phyloP scores from a whole-genome alignment of 2,329 filamentous ascomycete genomes.

The Sporothrix sp. region DNA sequence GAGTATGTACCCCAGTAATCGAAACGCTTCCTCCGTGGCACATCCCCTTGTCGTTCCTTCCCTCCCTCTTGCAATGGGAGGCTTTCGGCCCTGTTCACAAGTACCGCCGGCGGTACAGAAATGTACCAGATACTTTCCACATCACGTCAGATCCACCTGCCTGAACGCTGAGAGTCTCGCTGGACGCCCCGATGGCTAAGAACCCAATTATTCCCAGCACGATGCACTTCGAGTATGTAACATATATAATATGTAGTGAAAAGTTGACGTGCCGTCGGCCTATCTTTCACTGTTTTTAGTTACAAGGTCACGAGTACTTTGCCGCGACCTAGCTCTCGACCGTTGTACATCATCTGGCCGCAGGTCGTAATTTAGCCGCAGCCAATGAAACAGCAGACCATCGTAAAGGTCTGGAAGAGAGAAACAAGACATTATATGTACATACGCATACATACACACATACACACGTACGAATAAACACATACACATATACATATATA shows the following conservation, averaged over 20 bases:
- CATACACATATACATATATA: too few relatives aligned
- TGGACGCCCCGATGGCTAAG: too few relatives aligned
- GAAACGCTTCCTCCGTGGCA: conserved; percentile 3
- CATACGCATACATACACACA: too few relatives aligned
- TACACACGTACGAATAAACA: too few relatives aligned
- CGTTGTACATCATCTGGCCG: conserved; percentile 13
- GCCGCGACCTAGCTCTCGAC: background rate
- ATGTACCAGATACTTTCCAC: conserved; percentile 2
- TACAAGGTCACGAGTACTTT: conserved; percentile 3
- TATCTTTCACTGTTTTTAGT: too few relatives aligned
- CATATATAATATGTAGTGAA: too few relatives aligned
- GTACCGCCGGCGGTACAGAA: conserved; percentile 10
- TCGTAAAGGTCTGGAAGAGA: background rate
- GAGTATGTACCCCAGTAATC: background rate
- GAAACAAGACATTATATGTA: background rate
- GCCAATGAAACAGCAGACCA: conserved; percentile 20
- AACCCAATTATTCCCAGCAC: too few relatives aligned
- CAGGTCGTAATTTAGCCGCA: conserved; percentile 27
- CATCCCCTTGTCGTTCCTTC: conserved; percentile 7
- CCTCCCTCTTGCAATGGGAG: conserved; percentile 6
- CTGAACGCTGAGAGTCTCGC: too few relatives aligned
- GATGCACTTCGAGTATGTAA: too few relatives aligned
- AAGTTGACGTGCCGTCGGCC: too few relatives aligned
- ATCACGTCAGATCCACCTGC: too few relatives aligned
- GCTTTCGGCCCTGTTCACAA: conserved; percentile 19